Conservation (phyloP, 1,284 basidiomycete genomes). For the Athelia sp. region DNA sequence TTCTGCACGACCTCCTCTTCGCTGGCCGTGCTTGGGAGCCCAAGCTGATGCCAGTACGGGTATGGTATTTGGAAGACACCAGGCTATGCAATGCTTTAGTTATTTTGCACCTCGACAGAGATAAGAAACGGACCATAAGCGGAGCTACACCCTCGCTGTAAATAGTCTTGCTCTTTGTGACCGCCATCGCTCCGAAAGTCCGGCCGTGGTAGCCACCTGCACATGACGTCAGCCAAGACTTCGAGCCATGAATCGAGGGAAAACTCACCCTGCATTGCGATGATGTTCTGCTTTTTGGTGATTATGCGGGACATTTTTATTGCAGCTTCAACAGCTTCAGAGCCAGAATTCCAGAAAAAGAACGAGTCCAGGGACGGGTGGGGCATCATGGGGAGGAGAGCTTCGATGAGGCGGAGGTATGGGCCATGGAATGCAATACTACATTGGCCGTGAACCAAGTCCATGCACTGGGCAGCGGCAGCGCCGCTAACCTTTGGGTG, state of each 20-base stretch:
- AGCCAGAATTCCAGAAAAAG: slow-evolving; percentile 95
- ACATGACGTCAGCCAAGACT: background rate
- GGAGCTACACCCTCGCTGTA: slow-evolving; percentile 80
- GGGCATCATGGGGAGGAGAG: slow-evolving; percentile 79
- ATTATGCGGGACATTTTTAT: slow-evolving; percentile 76
- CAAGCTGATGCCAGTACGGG: slow-evolving; percentile 93
- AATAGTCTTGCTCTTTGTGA: slow-evolving; percentile 89
- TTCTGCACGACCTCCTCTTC: slow-evolving; percentile 62
- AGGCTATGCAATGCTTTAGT: slow-evolving; percentile 44
- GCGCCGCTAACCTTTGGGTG: slow-evolving; percentile 85
- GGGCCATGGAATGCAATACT: slow-evolving; percentile 54
- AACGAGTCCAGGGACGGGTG: slow-evolving; percentile 87
- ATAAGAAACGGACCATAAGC: slow-evolving; percentile 62
- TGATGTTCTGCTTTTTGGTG: slow-evolving; percentile 83
- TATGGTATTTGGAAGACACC: slow-evolving; percentile 81
- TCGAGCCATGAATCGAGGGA: slow-evolving; percentile 5
- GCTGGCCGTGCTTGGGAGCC: slow-evolving; percentile 57
- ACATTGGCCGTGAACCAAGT: slow-evolving; percentile 75
- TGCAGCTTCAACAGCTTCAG: slow-evolving; percentile 84
- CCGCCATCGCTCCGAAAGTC: slow-evolving; percentile 82
- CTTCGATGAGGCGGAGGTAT: slow-evolving; percentile 74
- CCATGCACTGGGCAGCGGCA: slow-evolving; percentile 81
- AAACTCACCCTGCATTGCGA: slow-evolving; percentile 75
- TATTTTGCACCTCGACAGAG: slow-evolving; percentile 2
- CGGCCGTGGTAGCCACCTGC: slow-evolving; percentile 82